Percentiles rank a stretch among this genome's conserved stretches.
These are phyloP conservation scores for Fusarium coffeatum DNA, from an alignment of 2,329 filamentous ascomycete genomes.

Conservation along the genomic window DNA sequence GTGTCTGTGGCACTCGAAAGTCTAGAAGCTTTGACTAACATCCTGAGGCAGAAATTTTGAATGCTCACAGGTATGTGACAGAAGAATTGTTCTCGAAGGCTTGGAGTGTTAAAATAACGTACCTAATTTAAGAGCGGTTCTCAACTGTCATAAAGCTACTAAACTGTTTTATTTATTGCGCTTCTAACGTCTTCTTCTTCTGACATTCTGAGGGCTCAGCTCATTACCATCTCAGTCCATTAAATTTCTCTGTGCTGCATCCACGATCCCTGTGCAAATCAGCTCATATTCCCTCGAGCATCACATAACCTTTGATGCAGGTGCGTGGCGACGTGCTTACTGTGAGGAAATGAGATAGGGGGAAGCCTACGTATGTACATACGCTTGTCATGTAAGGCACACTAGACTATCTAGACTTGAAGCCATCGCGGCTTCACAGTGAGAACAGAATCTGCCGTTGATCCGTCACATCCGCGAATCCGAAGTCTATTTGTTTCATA, in stretches of 20 bases:
- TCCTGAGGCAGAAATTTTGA: slow-evolving; percentile 9
- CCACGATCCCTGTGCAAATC: slow-evolving; percentile 6
- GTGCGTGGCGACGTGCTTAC: slow-evolving; percentile 5
- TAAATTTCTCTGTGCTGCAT: background rate
- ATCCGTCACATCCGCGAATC: slow-evolving; percentile 25
- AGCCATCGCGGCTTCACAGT: slow-evolving; percentile 20
- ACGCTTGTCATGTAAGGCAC: background rate
- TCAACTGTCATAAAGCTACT: too few relatives aligned
- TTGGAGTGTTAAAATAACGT: too few relatives aligned
- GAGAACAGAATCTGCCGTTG: slow-evolving; percentile 11
- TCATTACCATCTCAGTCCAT: background rate
- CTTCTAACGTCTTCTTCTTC: too few relatives aligned
- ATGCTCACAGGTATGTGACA: too few relatives aligned
- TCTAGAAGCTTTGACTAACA: background rate
- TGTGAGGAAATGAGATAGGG: slow-evolving; percentile 1
- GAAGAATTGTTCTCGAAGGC: too few relatives aligned
- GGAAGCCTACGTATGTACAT: background rate
- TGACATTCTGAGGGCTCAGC: too few relatives aligned
- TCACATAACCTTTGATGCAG: background rate
- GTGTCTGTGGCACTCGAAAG: background rate
- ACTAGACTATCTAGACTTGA: slow-evolving; percentile 1
- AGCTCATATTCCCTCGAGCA: slow-evolving; percentile 27
- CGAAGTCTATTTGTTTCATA: slow-evolving; percentile 8
- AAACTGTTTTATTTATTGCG: too few relatives aligned
- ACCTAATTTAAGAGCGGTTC: too few relatives aligned